Base-by-base conservation (phyloP, 2,329 filamentous ascomycete genomes). In the Tolypocladium guangdongense region DNA sequence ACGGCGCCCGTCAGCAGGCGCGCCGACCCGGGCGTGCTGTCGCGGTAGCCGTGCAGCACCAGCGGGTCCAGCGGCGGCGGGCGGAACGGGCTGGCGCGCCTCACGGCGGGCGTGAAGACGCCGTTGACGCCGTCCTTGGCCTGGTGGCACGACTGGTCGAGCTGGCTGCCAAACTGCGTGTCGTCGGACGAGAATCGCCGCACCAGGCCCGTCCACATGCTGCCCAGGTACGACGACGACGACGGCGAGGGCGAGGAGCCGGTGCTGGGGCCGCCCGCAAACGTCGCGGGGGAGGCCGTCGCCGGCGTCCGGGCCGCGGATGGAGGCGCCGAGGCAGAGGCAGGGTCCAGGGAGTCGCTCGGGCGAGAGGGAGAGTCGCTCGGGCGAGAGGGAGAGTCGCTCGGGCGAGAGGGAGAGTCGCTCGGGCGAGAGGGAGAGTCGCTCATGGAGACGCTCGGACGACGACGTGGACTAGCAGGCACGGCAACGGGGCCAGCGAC, bases 31-130 rank as follows among this genome's bases (percentile, higher is more conserved):
- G 76, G 72, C 4, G 86, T 90, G 61, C 76, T 77, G 1, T 75
- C 71, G 55, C 76, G 74, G 68, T 85, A 89, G 38, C 87, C 87
- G 24, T 74, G 71, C 37, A 97, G 77, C 5, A 78, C 75, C 24
- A 97, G 72, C 0, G 92, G 89, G 54, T 92, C 91, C 50, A 97
- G 80, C 0, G 91, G 91, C 12, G 92, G 92, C 1, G 90, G 90
- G 60, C 90, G 87, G 68, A 95, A 90, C 2, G 90, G 90, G 14
- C 87, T 90, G 7, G 81, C 78, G 52, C 80, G 83, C 59, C 88
- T 82, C 41, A 58, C 60, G 20, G 62, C 51, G n/a, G 69, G 69
- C 22, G 63, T 63, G 68, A 82, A 88, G 57, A 85, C 78, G 51
- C 78, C 77, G 59, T 76, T 74, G 66, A 83, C 71, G 58, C 77